Base-by-base conservation (phyloP, 1,284 basidiomycete species). In the Singerocomus inundabilis region DNA sequence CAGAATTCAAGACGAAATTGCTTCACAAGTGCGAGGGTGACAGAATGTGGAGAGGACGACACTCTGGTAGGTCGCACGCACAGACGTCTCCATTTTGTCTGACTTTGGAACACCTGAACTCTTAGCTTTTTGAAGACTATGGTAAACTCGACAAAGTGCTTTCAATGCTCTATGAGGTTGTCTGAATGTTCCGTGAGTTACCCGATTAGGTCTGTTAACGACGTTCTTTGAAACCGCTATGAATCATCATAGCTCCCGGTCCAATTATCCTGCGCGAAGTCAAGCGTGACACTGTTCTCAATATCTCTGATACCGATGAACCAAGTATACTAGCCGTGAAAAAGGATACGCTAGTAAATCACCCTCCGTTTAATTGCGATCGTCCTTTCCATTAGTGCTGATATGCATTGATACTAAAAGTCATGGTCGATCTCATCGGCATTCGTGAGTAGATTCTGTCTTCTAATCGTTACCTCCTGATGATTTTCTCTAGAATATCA, bases 1-100 rank as follows among this genome's bases (percentile, higher is more conserved):
- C 5, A 68, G 75, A 6, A 62, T 79, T 11, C 79, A 80, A 60
- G 68, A 78, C 8, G 77, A 79, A 44, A 62, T 76, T 15, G 62
- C 73, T 28, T 60, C 75, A 24, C 72, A 79, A 49, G 74, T 79
- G 28, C 32, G 37, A 34, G 43, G n/a, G 51, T 73, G 12, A 63
- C 67, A 2, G 70, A 76, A 25, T 63, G 73, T 12, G 74, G 74
- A 7, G 55, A 57, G 13, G 67, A 72, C 26, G 65, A 69, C 24
- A 70, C 73, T 31, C 71, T 76, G 16, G 77, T 79, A 54, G 48
- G 43, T 1, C 58, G 11, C 30, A 4, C 6, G 25, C 11, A 24
- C 29, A 16, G 29, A 5, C 11, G 5, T 15, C n/a, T n/a, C n/a
- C n/a, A n/a, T n/a, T 5, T 8, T 26, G 74, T 73, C 56, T 61